Evolutionary conservation across 2,329 filamentous ascomycete genomes (phyloP).

Genomic region (Penicillium digitatum): DNA sequence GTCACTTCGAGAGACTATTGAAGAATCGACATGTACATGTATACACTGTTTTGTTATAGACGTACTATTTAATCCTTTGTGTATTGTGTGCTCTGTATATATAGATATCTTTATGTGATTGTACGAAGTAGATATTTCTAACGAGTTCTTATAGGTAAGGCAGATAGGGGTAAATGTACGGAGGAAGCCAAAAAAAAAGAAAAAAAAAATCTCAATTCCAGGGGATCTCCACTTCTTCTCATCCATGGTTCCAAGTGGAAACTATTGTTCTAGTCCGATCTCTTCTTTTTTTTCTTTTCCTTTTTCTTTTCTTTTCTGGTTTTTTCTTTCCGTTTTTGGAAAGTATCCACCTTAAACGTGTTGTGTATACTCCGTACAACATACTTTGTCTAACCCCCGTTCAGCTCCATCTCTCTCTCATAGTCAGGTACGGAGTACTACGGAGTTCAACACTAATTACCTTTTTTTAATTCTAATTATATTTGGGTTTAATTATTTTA

Average conservation of each 20-base stretch:
- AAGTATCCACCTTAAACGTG: not conserved
- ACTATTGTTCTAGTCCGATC: constrained; percentile 6
- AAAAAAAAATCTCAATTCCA: not conserved
- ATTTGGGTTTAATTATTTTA: not conserved
- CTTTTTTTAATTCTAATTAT: not conserved
- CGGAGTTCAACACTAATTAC: not conserved
- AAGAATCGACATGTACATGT: no score
- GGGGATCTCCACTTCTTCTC: not conserved
- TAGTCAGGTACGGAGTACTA: no score
- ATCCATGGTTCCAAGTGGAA: constrained; percentile 5
- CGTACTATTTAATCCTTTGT: no score
- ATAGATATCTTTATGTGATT: no score
- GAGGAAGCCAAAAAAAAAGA: no score
- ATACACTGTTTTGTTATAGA: no score
- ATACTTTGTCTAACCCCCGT: not conserved
- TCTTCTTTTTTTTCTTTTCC: constrained; percentile 1
- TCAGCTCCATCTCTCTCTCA: not conserved
- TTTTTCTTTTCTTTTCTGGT: not conserved
- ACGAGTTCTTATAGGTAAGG: no score
- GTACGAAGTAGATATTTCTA: no score
- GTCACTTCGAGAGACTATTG: no score
- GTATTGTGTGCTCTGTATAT: no score
- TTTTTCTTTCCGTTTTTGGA: not conserved
- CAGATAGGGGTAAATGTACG: no score
- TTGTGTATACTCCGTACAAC: not conserved